Percentiles rank a stretch among this genome's conserved stretches.
phyloP scores from a whole-genome alignment of 495 filamentous ascomycete genomes.

The Lasiosphaeria hispida region DNA sequence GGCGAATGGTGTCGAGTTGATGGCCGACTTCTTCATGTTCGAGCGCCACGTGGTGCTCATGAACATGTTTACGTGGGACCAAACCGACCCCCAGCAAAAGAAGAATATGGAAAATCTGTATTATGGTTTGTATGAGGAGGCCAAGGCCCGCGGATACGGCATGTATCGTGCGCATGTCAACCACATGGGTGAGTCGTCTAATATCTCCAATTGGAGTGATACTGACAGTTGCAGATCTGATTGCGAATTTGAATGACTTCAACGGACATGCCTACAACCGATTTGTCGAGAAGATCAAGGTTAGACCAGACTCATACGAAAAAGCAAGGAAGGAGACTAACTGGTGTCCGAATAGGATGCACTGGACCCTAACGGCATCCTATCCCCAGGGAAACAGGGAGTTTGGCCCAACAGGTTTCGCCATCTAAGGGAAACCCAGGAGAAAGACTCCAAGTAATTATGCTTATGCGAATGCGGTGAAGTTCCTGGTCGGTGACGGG shows the following conservation, averaged over 20 bases:
- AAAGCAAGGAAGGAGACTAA: background rate
- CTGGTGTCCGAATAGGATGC: conserved; percentile 21
- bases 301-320: conserved; percentile 7
- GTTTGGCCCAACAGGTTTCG: conserved; percentile 33
- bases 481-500: no score
- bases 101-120: conserved; percentile 30
- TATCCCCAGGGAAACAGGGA: conserved; percentile 35
- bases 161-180: conserved; percentile 45
- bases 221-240: conserved; percentile 33
- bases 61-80: conserved; percentile 46
- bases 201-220: background rate
- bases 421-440: conserved; percentile 22
- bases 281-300: conserved; percentile 44
- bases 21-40: conserved; percentile 47
- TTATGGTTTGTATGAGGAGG: conserved; percentile 33
- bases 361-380: conserved; percentile 34
- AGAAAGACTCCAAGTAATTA: background rate
- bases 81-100: conserved; percentile 35
- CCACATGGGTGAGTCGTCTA: conserved; percentile 38
- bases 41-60: conserved; percentile 43
- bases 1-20: conserved; percentile 40
- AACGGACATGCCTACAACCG: conserved; percentile 42
- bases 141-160: conserved; percentile 39
- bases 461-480: no score
- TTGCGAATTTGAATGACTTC: conserved; percentile 44